phyloP scores from a whole-genome alignment of 2,329 filamentous ascomycete genomes.

The Paramyrothecium roridum region DNA sequence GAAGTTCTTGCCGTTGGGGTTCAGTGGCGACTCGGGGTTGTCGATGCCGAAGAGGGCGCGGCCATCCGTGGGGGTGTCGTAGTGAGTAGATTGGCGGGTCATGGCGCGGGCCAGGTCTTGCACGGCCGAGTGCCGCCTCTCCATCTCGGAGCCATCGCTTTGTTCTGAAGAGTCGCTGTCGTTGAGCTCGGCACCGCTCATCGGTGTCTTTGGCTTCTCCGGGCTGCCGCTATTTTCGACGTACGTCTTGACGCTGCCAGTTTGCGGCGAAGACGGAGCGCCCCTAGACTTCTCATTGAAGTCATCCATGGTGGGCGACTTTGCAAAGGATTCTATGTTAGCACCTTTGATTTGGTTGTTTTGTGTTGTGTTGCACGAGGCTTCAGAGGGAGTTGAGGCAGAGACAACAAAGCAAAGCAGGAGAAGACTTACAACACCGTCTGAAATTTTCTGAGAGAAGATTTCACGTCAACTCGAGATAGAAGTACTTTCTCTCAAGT shows the following conservation, averaged over 20 bases:
- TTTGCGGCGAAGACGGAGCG: neutral
- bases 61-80: neutral
- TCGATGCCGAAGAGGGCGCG: neutral
- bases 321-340: neutral
- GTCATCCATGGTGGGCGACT: neutral
- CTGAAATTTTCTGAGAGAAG: too few relatives aligned
- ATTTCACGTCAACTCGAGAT: too few relatives aligned
- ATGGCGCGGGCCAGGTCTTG: neutral
- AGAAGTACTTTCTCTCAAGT: too few relatives aligned
- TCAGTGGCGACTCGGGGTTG: constrained; percentile 37
- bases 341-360: too few relatives aligned
- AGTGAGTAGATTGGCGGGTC: neutral
- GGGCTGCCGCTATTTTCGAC: neutral
- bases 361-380: neutral
- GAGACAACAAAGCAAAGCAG: too few relatives aligned
- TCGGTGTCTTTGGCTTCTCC: neutral
- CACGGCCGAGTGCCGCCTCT: neutral
- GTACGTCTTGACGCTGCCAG: neutral
- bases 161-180: neutral
- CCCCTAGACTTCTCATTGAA: neutral
- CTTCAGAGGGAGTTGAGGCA: too few relatives aligned
- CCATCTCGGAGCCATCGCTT: neutral
- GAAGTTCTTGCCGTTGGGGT: constrained; percentile 48
- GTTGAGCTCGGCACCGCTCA: neutral
- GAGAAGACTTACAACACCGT: too few relatives aligned